A percentile compares a stretch with the other conserved stretches of the same genome.
phyloP scores from a whole-genome alignment of 441 rosid species.

The Mallotus repandus region DNA sequence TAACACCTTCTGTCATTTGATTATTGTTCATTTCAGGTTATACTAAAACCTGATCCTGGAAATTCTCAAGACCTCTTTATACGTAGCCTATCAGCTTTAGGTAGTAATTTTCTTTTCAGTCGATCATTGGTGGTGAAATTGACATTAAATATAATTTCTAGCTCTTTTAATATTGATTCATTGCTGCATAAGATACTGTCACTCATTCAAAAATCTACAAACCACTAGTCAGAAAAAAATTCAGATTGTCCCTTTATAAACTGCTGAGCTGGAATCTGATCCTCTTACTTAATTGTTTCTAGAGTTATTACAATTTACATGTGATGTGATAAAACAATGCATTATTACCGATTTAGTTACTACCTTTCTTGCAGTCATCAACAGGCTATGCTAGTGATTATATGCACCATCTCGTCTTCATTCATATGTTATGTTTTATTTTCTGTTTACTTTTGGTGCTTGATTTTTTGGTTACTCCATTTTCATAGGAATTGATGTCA shows the following conservation, averaged over 20 bases:
- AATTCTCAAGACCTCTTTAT: constrained; percentile 93
- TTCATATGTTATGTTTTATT: constrained; percentile 5
- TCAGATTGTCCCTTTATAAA: background rate
- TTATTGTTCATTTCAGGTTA: constrained; percentile 57
- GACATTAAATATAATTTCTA: background rate
- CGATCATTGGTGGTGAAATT: background rate
- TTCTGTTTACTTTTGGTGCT: constrained; percentile 19
- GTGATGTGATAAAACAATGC: background rate
- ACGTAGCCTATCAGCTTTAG: constrained; percentile 90
- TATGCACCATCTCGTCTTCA: background rate
- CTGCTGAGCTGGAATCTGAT: background rate
- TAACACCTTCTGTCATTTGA: background rate
- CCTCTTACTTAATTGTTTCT: background rate
- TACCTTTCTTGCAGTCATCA: background rate
- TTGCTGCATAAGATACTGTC: background rate
- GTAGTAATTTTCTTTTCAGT: constrained; percentile 31
- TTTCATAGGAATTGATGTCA: constrained; percentile 79
- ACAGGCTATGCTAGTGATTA: background rate
- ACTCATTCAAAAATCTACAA: background rate
- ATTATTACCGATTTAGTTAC: background rate
- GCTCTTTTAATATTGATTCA: background rate
- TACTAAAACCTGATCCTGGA: constrained; percentile 96
- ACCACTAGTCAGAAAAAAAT: background rate
- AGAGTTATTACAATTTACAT: background rate
- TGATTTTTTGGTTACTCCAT: constrained; percentile 12